phyloP scores from a whole-genome alignment of 2,329 filamentous ascomycete species.

The Aspergillus sergii region DNA sequence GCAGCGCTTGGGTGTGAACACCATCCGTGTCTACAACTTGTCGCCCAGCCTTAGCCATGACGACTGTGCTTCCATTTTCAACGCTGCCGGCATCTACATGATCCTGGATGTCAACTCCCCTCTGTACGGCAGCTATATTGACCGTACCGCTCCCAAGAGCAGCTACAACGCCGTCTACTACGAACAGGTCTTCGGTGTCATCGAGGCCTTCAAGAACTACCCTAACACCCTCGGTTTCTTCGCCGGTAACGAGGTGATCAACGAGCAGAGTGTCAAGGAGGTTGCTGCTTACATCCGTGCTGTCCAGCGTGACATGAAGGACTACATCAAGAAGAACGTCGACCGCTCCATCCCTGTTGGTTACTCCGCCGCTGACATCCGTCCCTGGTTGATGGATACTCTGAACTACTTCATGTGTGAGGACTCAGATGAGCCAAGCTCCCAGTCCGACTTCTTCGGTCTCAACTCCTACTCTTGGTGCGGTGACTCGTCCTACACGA shows the following conservation, averaged over 20 bases:
- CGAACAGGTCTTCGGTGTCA: conserved; percentile 61
- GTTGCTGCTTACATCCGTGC: conserved; percentile 63
- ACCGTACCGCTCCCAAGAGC: conserved; percentile 57
- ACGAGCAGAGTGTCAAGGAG: conserved; percentile 57
- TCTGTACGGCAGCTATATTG: conserved; percentile 56
- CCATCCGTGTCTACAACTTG: conserved; percentile 67
- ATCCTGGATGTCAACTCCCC: conserved; percentile 68
- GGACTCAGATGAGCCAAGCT: conserved; percentile 51
- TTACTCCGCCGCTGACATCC: conserved; percentile 69
- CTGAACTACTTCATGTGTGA: conserved; percentile 64
- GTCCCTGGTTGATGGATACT: conserved; percentile 61
- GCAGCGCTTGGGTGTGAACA: conserved; percentile 66
- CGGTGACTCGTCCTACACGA: conserved; percentile 58
- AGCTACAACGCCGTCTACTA: conserved; percentile 61
- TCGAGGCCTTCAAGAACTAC: conserved; percentile 68
- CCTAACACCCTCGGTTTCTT: conserved; percentile 70
- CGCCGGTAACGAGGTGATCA: conserved; percentile 69
- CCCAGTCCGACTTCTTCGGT: conserved; percentile 65
- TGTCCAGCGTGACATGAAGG: conserved; percentile 68
- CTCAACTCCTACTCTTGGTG: conserved; percentile 73
- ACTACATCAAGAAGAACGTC: conserved; percentile 64
- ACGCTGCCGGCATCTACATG: conserved; percentile 67
- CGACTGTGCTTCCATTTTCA: conserved; percentile 66
- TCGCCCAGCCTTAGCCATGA: conserved; percentile 63
- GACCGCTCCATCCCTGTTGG: conserved; percentile 65